Conservation (phyloP, 495 filamentous ascomycete genomes). For the Chaetomidium leptoderma region DNA sequence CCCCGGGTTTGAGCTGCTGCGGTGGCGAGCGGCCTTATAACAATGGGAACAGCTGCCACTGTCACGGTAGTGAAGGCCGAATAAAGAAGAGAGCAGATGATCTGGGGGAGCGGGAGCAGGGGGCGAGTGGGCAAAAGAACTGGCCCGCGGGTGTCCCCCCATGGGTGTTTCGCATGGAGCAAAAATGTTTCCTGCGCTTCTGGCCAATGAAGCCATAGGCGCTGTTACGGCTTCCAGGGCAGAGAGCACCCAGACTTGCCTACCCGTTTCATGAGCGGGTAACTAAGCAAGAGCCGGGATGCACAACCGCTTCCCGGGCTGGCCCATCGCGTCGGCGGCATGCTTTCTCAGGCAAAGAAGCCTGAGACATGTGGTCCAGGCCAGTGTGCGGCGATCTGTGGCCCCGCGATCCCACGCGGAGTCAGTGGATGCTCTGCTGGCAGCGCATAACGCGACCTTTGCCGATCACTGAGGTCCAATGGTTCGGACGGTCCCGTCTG, state of each 20-base stretch:
- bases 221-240: slow-evolving; percentile 22
- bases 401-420: slow-evolving; percentile 10
- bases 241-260: slow-evolving; percentile 4
- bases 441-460: slow-evolving; percentile 31
- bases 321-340: slow-evolving; percentile 1
- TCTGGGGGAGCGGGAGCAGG: slow-evolving; percentile 12
- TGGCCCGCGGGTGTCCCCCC: slow-evolving; percentile 19
- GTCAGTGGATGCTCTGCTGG: slow-evolving; percentile 16
- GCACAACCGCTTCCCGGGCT: neutral
- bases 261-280: slow-evolving; percentile 22
- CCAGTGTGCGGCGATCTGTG: slow-evolving; percentile 9
- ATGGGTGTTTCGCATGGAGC: slow-evolving; percentile 34
- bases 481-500: slow-evolving; percentile 12
- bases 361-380: neutral
- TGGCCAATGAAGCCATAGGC: slow-evolving; percentile 37
- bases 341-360: neutral
- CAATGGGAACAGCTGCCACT: slow-evolving; percentile 11
- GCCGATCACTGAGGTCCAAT: slow-evolving; percentile 30
- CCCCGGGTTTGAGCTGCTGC: neutral
- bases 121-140: slow-evolving; percentile 20
- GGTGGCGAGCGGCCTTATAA: slow-evolving; percentile 18
- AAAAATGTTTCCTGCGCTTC: slow-evolving; percentile 25
- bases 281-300: neutral
- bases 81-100: slow-evolving; percentile 7
- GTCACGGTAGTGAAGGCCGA: neutral